These are phyloP conservation scores for Trichomonas tenax DNA, from an alignment of 208 protist genomes.

Conservation along the genomic window DNA sequence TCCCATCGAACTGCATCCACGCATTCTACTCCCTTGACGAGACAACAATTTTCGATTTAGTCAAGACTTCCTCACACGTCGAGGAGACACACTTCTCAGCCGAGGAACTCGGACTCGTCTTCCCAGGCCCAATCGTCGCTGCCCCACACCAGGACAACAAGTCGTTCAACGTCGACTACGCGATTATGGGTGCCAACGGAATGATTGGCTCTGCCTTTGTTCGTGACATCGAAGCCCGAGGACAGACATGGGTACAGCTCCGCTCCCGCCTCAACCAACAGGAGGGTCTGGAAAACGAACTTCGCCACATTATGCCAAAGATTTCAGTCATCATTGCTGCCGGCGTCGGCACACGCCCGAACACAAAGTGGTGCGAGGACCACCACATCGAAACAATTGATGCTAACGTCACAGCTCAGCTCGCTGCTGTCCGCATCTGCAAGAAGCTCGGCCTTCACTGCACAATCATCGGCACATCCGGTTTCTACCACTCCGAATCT, in stretches of 20 bases:
- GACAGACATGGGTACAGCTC: not conserved
- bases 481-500: not conserved
- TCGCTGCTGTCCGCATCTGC: not conserved
- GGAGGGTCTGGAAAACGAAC: not conserved
- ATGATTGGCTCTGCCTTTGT: not conserved
- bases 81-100: not conserved
- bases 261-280: not conserved
- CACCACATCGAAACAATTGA: not conserved
- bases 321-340: not conserved
- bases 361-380: not conserved
- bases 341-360: not conserved
- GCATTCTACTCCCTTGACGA: not conserved
- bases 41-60: not conserved
- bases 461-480: not conserved
- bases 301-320: not conserved
- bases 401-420: not conserved
- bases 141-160: not conserved
- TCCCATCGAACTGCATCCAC: not conserved
- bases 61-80: not conserved
- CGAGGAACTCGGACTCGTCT: not conserved
- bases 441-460: not conserved
- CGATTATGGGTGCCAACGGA: not conserved
- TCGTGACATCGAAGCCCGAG: not conserved
- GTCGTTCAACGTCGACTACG: not conserved
- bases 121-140: not conserved